Evolutionary conservation across 192 early-diverging fungal species (phyloP), one percentile per base, ranked within the genome.

Genomic region (Piromyces finnis): DNA sequence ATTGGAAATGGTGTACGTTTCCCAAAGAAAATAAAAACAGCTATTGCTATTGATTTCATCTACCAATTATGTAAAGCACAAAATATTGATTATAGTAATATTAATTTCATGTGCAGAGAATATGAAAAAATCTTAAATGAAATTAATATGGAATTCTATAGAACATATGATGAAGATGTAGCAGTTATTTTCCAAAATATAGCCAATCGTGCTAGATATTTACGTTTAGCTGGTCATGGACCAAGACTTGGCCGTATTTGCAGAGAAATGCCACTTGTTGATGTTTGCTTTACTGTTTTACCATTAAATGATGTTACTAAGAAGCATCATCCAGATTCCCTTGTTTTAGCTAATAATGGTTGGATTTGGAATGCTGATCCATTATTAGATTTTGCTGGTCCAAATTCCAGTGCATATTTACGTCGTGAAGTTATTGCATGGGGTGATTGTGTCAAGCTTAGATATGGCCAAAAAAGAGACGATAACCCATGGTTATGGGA

Each of bases 361-460:
- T 99, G 98, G 89, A 89, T 91, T 77, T 94, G 92, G 96, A 96
- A 92, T 79, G 93, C 91, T 29, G 90, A 94, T 81, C 97, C 96
- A 13, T 83, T 99, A 30, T 84, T 91, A 30, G 96, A 99, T 86
- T 99, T 99, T 92, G 97, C 96, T 11, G 93, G 92, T 15, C 87
- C 90, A 13, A 88, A 87, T 39, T 96, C 95, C 11, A 91, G 92
- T 82, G 94, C 96, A 2, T 99, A 99, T 83, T 84, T 99, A 59
- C 89, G 91, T 29, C 92, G 98, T 78, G 94, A 97, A 81, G 97
- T 99, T 17, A 99, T 99, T 83, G 91, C 95, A 18, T 99, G 98
- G 98, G 95, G 97, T 29, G 98, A 99, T 86, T 99, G 98, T 84
- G 97, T 99, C 29, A 99, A 99, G 82, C 89, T 99, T 59, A 92